These are phyloP conservation scores for Colletotrichum sp. DNA, from an alignment of 2,329 filamentous ascomycete genomes.

Conservation along the genomic window DNA sequence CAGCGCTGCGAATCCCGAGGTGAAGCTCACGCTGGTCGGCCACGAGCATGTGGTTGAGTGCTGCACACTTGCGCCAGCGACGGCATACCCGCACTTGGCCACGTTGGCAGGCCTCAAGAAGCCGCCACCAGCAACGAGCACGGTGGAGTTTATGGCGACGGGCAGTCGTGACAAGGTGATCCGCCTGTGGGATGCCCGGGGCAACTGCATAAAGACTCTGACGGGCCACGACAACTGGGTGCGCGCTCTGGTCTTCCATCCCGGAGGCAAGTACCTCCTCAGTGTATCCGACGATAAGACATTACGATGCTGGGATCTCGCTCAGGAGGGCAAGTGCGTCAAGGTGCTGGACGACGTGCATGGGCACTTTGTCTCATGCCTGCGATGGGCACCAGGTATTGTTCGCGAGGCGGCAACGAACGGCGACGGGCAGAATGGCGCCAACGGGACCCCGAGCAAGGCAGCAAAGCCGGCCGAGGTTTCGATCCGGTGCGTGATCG, in stretches of 20 bases:
- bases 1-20: slow-evolving; percentile 69
- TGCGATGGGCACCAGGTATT: slow-evolving; percentile 85
- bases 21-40: slow-evolving; percentile 80
- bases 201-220: slow-evolving; percentile 83
- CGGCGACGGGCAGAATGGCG: slow-evolving; percentile 43
- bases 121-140: slow-evolving; percentile 73
- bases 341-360: slow-evolving; percentile 81
- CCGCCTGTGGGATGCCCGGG: slow-evolving; percentile 85
- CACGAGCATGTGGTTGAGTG: slow-evolving; percentile 90
- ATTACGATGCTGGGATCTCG: slow-evolving; percentile 90
- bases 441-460: slow-evolving; percentile 52
- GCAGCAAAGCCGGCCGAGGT: slow-evolving; percentile 52
- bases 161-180: slow-evolving; percentile 91
- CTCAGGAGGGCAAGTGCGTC: slow-evolving; percentile 89
- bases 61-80: slow-evolving; percentile 82
- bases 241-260: slow-evolving; percentile 84
- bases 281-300: slow-evolving; percentile 91
- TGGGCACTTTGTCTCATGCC: slow-evolving; percentile 83
- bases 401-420: slow-evolving; percentile 60
- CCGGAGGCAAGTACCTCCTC: slow-evolving; percentile 87
- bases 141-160: slow-evolving; percentile 88
- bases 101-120: slow-evolving; percentile 83
- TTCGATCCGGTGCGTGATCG: slow-evolving; percentile 83
- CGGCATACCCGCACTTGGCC: slow-evolving; percentile 79
- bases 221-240: slow-evolving; percentile 96